These are phyloP conservation scores for Fraxinus angustifolia DNA, from an alignment of 305 asterid genomes.

Conservation along the genomic window DNA sequence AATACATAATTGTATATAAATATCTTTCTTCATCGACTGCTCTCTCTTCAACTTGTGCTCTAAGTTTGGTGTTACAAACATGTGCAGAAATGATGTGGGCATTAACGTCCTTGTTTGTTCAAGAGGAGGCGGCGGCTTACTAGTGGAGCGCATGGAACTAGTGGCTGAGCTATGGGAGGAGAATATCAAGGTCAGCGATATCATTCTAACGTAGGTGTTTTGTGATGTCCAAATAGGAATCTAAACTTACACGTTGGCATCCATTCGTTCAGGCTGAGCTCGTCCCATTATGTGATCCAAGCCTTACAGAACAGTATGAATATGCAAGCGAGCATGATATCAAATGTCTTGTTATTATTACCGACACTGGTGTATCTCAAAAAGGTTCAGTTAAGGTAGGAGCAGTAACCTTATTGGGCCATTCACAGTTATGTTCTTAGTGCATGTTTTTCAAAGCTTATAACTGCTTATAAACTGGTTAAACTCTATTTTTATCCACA, in stretches of 20 bases:
- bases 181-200: slow-evolving; percentile 63
- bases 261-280: slow-evolving; percentile 68
- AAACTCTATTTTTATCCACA: neutral
- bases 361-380: slow-evolving; percentile 78
- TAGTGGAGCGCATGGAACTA: slow-evolving; percentile 91
- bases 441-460: neutral
- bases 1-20: neutral
- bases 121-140: slow-evolving; percentile 95
- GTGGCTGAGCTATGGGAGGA: slow-evolving; percentile 92
- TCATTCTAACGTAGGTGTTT: slow-evolving; percentile 15
- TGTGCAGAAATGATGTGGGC: slow-evolving; percentile 56
- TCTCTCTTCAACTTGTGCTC: slow-evolving; percentile 20
- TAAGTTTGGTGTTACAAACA: slow-evolving; percentile 16
- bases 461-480: neutral
- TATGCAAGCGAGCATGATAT: slow-evolving; percentile 92
- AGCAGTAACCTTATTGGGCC: slow-evolving; percentile 16
- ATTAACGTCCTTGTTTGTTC: slow-evolving; percentile 78
- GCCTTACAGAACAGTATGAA: slow-evolving; percentile 93
- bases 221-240: slow-evolving; percentile 8
- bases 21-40: neutral
- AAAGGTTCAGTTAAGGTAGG: slow-evolving; percentile 79
- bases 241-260: slow-evolving; percentile 21
- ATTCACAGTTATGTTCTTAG: neutral
- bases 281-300: slow-evolving; percentile 82
- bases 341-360: slow-evolving; percentile 84